Conservation (phyloP, 441 rosid species). For the Populus hybrid region DNA sequence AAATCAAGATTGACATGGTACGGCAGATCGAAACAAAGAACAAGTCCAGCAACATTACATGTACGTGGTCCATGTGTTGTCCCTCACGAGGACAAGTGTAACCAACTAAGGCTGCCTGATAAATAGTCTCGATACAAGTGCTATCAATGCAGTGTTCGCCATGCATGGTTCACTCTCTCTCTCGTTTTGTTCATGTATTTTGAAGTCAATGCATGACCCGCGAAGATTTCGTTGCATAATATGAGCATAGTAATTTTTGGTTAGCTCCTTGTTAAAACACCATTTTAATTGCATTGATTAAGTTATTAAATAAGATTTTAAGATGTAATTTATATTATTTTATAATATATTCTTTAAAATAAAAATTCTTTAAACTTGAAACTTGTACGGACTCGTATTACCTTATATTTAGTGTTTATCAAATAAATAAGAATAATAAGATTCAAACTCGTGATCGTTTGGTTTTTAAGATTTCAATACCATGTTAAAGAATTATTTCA, state of each 20-base stretch:
- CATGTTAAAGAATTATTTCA: too few relatives aligned
- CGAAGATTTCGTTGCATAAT: not conserved
- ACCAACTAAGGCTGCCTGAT: not conserved
- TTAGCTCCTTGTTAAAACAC: too few relatives aligned
- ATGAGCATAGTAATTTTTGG: not conserved
- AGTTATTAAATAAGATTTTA: too few relatives aligned
- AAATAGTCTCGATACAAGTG: not conserved
- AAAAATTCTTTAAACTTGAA: too few relatives aligned
- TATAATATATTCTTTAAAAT: too few relatives aligned
- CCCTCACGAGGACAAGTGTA: not conserved
- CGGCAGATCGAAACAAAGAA: constrained; percentile 9
- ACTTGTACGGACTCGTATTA: too few relatives aligned
- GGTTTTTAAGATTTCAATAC: too few relatives aligned
- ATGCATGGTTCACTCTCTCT: not conserved
- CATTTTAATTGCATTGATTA: too few relatives aligned
- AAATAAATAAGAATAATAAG: too few relatives aligned
- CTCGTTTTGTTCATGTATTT: not conserved
- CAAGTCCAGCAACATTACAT: not conserved
- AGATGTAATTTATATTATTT: too few relatives aligned
- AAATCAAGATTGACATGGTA: not conserved
- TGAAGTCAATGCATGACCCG: constrained; percentile 8
- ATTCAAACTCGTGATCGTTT: too few relatives aligned
- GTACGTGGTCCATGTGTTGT: not conserved
- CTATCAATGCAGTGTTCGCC: not conserved
- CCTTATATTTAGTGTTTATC: too few relatives aligned